Base-by-base conservation (phyloP, 148 eudicot species). In the Vaccinium macrocarpon region DNA sequence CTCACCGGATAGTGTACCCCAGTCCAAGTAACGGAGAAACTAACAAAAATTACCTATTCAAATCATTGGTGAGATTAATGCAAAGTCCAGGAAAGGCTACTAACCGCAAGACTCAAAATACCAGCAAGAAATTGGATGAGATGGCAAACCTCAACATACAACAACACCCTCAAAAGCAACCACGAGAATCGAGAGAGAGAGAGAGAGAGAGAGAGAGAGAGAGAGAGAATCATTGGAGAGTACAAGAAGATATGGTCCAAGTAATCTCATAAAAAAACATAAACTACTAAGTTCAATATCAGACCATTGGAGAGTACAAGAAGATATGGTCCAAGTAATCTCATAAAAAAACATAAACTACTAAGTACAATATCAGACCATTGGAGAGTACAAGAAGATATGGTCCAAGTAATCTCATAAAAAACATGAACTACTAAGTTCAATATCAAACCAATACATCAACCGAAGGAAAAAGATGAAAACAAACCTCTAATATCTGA, bases 401-500 rank as follows among this genome's bases (percentile, higher is more conserved):
- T 6, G n/a, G 48, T 32, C 12, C 66, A 51, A 11, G 79, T 76
- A n/a, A n/a, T 76, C 79, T 19, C 21, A n/a, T n/a, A 23, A 8
- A 8, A 6, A 35, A 42, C 38, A 62, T n/a, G 56, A 76, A 42
- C 68, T 32, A 49, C 53, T 35, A 35, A 35, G 38, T 25, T 52
- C 21, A 38, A 59, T 7, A 9, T 48, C 66, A 64, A 62, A 53
- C 50, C 21, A 84, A 57, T 68, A 48, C 38, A 79, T 4, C 72
- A 52, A 56, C 18, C 59, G 70, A 23, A 82, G 52, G 32, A 11
- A 87, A 55, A n/a, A 49, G 23, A 80, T 38, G 50, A 50, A 76
- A 55, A 29, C 90, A 84, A 84, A 95, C 98, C 98, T 89, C 78
- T 85, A 82, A 79, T 83, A 74, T 86, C 90, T 1, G 87, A 71